phyloP scores from a whole-genome alignment of 441 rosid genomes.

The Geranium incanum region DNA sequence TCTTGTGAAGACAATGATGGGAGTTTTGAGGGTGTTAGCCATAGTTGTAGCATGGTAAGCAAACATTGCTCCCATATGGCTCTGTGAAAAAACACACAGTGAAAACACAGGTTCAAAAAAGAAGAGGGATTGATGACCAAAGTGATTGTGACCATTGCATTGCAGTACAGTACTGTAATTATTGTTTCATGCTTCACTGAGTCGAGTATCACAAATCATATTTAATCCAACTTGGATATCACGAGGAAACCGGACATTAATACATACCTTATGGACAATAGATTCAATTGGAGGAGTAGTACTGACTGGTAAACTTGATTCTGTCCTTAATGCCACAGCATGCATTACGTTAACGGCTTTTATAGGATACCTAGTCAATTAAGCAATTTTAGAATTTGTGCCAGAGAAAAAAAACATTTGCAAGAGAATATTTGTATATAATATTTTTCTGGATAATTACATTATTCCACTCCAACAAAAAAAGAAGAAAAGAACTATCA shows the following conservation, averaged over 20 bases:
- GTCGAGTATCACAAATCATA: neutral
- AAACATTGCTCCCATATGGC: constrained; percentile 92
- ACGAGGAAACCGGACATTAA: neutral
- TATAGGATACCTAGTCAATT: constrained; percentile 53
- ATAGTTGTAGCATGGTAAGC: constrained; percentile 89
- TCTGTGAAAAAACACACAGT: constrained; percentile 37
- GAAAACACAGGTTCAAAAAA: constrained; percentile 18
- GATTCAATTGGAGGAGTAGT: constrained; percentile 43
- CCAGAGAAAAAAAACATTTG: neutral
- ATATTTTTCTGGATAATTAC: neutral
- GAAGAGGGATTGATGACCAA: neutral
- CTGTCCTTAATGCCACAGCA: constrained; percentile 77
- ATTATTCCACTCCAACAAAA: neutral
- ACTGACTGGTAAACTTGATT: constrained; percentile 61
- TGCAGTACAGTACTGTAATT: neutral
- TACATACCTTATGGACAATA: constrained; percentile 49
- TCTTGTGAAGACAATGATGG: constrained; percentile 82
- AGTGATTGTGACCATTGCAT: neutral
- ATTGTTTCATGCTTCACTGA: constrained; percentile 3
- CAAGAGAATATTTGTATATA: neutral
- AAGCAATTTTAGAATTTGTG: neutral
- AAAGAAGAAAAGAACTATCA: neutral
- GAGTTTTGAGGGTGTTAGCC: constrained; percentile 79
- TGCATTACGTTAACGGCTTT: constrained; percentile 97
- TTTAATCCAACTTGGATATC: constrained; percentile 8